Evolutionary conservation across 1,139 yeast species (phyloP), one percentile per base, ranked within the genome.

Genomic region (Kodamaea ohmeri): DNA sequence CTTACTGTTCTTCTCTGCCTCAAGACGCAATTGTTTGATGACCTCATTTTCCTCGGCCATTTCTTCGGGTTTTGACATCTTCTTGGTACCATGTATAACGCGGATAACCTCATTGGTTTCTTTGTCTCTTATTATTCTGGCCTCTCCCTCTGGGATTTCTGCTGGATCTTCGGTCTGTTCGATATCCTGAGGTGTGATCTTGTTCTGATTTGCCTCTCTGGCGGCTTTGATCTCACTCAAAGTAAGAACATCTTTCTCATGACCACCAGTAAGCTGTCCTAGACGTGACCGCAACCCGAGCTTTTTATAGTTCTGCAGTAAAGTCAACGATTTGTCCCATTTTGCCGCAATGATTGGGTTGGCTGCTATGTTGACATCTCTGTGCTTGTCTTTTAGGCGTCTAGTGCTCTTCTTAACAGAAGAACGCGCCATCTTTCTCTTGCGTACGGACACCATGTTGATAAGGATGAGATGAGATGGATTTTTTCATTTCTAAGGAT

Each of bases 301-400:
- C 47, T 70, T 75, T 53, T 81, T 80, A 59, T 86, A 86, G 56
- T 92, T 92, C 57, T 92, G 97, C 41, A 80, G 74, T 42, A 90
- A 65, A 0, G 98, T 90, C 46, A 83, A 71, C 16, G 77, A 74
- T 45, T 80, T 74, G 63, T 92, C 96, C 98, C 98, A 92, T 60
- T 89, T 77, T 24, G 80, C 86, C 6, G 88, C 94, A 48, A 92
- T 85, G 48, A 92, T 76, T 3, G 95, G 88, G 57, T 88, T 86
- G 1, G 85, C 70, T 38, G 73, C 71, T 22, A 85, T 77, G 46
- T 78, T 79, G 42, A 80, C 64, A 48, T 79, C 71, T 53, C 83
- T 74, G 53, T 81, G 81, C 51, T 74, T 80, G 53, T 84, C 90
- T 57, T 84, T 85, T 34, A 63, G 62, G 52, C 82, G 72, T 58